These are phyloP conservation scores for Penicillium sumatraense DNA, from an alignment of 2,329 filamentous ascomycete genomes.

Conservation along the genomic window DNA sequence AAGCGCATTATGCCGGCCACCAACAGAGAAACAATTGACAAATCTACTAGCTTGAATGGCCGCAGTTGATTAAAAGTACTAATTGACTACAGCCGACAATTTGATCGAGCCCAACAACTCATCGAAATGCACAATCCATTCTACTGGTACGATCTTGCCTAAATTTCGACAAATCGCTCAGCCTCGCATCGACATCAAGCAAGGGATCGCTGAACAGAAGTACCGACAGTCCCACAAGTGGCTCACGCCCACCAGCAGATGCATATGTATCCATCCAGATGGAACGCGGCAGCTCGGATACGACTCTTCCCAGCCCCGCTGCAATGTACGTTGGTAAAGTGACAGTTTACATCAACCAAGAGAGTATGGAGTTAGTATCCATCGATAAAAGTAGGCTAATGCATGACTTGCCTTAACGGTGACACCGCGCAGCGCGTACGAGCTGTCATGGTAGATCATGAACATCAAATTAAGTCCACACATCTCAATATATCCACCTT, in stretches of 20 bases:
- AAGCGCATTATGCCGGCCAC: neutral
- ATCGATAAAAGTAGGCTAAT: constrained; percentile 1
- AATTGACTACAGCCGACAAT: too few species aligned
- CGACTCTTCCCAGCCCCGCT: neutral
- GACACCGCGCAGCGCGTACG: neutral
- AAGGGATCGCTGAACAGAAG: neutral
- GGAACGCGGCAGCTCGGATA: neutral
- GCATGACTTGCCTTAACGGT: constrained; percentile 5
- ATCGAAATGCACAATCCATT: too few species aligned
- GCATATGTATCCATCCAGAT: neutral
- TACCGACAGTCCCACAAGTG: neutral
- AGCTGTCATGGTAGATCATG: constrained; percentile 5
- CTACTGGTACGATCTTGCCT: neutral
- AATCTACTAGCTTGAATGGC: neutral
- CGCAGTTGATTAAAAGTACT: too few species aligned
- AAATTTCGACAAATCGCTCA: neutral
- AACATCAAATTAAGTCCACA: neutral
- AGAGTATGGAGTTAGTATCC: neutral
- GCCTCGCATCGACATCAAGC: neutral
- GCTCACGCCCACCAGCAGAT: neutral
- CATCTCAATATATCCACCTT: neutral
- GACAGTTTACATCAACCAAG: neutral
- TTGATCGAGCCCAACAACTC: too few species aligned
- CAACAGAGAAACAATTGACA: neutral
- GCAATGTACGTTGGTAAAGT: neutral